Evolutionary conservation across 306 rosid genomes (phyloP).

Genomic region (Glycine tomentella): DNA sequence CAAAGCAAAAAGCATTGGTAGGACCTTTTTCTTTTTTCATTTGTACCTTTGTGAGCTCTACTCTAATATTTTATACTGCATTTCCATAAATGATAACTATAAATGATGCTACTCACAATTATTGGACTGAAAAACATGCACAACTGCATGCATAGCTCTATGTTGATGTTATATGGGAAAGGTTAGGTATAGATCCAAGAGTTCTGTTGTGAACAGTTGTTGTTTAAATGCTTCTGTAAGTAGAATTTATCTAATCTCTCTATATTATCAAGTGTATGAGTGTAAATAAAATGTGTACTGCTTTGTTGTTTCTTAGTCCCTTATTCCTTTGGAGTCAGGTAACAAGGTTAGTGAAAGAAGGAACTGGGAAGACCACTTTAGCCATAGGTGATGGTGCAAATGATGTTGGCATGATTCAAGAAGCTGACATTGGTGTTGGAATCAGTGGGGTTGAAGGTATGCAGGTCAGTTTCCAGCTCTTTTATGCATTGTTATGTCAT

Average conservation of each 20-base stretch:
- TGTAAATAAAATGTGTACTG: conserved; percentile 19
- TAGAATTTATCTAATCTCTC: conserved; percentile 5
- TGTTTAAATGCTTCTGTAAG: conserved; percentile 30
- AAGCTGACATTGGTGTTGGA: conserved; percentile 99
- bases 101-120: conserved; percentile 25
- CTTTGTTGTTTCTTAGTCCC: conserved; percentile 26
- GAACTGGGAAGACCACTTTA: conserved; percentile 90
- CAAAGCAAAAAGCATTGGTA: conserved; percentile 98
- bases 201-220: conserved; percentile 27
- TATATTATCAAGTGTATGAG: conserved; percentile 22
- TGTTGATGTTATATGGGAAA: not conserved
- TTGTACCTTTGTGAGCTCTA: conserved; percentile 12
- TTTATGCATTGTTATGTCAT: conserved; percentile 17
- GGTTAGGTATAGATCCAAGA: conserved; percentile 5
- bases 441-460: conserved; percentile 99
- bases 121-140: conserved; percentile 29
- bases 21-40: conserved; percentile 40
- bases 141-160: conserved; percentile 22
- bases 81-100: conserved; percentile 40
- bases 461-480: conserved; percentile 82
- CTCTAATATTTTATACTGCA: conserved; percentile 23
- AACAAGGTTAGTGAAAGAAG: conserved; percentile 94
- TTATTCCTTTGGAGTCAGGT: conserved; percentile 61
- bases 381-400: conserved; percentile 99
- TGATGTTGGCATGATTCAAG: conserved; percentile 99